A percentile compares a stretch with the other conserved stretches of the same genome.
These are phyloP conservation scores for Crepidotus sp. DNA, from an alignment of 1,284 basidiomycete genomes.

Conservation along the genomic window DNA sequence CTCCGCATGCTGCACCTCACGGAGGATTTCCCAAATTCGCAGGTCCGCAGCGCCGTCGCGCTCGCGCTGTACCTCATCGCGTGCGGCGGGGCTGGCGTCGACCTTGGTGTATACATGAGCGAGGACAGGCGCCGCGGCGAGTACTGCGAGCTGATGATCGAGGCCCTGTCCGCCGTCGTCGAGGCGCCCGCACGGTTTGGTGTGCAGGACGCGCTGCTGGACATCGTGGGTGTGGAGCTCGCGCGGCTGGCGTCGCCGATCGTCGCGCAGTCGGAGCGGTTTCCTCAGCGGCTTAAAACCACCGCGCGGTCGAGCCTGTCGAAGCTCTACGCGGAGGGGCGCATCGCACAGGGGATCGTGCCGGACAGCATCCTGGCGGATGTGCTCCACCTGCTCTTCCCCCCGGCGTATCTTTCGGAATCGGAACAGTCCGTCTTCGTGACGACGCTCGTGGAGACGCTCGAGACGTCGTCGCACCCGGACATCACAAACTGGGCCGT, in stretches of 20 bases:
- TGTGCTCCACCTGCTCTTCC: slow-evolving; percentile 30
- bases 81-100: slow-evolving; percentile 19
- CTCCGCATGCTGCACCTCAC: slow-evolving; percentile 26
- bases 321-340: slow-evolving; percentile 26
- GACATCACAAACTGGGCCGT: slow-evolving; percentile 27
- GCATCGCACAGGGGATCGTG: slow-evolving; percentile 24
- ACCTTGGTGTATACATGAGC: slow-evolving; percentile 21
- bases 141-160: slow-evolving; percentile 26
- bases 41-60: slow-evolving; percentile 25
- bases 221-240: slow-evolving; percentile 26
- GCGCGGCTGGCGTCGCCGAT: slow-evolving; percentile 26
- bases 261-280: slow-evolving; percentile 22
- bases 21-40: slow-evolving; percentile 23
- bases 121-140: slow-evolving; percentile 22
- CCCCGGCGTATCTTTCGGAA: slow-evolving; percentile 20
- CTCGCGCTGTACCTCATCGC: slow-evolving; percentile 27
- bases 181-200: slow-evolving; percentile 25
- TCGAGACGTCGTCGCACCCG: slow-evolving; percentile 24
- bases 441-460: slow-evolving; percentile 23
- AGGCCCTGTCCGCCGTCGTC: slow-evolving; percentile 26
- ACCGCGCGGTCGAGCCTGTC: slow-evolving; percentile 25
- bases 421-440: slow-evolving; percentile 25
- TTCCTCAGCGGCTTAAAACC: slow-evolving; percentile 22
- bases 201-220: slow-evolving; percentile 24
- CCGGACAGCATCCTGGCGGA: slow-evolving; percentile 27